A percentile compares a stretch with the other conserved stretches of the same genome.
These are phyloP conservation scores for Colletotrichum spinosum DNA, from an alignment of 2,329 filamentous ascomycete species.

Conservation along the genomic window DNA sequence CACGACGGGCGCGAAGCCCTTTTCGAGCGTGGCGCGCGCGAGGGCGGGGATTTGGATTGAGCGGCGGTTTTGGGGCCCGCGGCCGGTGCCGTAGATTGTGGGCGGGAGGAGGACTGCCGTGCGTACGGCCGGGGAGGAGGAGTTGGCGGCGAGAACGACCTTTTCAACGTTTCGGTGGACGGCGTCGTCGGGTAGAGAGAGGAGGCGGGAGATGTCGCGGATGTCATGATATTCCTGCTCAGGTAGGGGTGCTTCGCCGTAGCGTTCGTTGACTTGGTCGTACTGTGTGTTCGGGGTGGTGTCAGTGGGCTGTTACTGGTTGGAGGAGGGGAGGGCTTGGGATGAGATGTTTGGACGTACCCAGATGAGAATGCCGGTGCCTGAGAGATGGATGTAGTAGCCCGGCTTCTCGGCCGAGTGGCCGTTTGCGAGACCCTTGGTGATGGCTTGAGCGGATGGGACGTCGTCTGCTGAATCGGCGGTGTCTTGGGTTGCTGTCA, in stretches of 20 bases:
- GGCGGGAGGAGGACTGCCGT: constrained; percentile 62
- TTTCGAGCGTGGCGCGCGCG: constrained; percentile 52
- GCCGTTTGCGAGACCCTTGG: constrained; percentile 56
- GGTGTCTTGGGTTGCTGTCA: constrained; percentile 51
- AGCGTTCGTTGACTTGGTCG: constrained; percentile 54
- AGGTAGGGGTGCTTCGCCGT: constrained; percentile 55
- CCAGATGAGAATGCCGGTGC: constrained; percentile 60
- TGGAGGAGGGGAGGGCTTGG: not conserved
- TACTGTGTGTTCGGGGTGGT: constrained; percentile 41
- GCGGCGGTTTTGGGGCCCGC: constrained; percentile 60
- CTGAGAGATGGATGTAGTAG: constrained; percentile 63
- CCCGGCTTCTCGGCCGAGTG: constrained; percentile 58
- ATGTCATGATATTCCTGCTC: constrained; percentile 69
- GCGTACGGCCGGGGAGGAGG: constrained; percentile 49
- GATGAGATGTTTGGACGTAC: not conserved
- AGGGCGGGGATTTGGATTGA: constrained; percentile 63
- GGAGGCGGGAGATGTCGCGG: constrained; percentile 65
- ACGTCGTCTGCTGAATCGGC: constrained; percentile 60
- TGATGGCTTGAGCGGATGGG: constrained; percentile 56
- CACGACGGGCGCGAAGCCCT: constrained; percentile 57
- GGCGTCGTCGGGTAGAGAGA: constrained; percentile 66
- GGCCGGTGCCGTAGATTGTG: constrained; percentile 63
- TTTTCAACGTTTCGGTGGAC: constrained; percentile 77
- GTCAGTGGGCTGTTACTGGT: no score
- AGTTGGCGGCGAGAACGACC: constrained; percentile 63